Evolutionary conservation across 2,329 filamentous ascomycete genomes (phyloP).

Genomic region (Arthroderma uncinatum): DNA sequence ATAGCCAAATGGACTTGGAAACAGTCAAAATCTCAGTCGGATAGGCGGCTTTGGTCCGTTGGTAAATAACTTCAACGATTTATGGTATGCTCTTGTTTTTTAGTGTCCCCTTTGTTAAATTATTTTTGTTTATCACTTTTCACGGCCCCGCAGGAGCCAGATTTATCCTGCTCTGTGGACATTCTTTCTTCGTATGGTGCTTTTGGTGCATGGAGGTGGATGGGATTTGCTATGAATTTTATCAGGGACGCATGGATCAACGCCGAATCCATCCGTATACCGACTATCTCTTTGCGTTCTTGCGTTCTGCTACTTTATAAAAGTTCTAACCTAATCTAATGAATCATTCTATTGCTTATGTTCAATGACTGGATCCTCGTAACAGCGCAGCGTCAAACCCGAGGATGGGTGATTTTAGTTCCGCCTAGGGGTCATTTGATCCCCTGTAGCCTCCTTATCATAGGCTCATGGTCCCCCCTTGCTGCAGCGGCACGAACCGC

Average conservation of each 20-base stretch:
- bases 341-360: neutral
- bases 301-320: neutral
- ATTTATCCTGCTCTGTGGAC: neutral
- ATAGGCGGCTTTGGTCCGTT: neutral
- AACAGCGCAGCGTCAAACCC: too few species aligned
- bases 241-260: neutral
- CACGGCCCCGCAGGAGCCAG: neutral
- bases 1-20: neutral
- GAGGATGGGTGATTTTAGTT: too few species aligned
- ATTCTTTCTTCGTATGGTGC: neutral
- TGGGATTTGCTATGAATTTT: neutral
- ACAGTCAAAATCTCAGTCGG: neutral
- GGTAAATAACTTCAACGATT: neutral
- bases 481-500: too few species aligned
- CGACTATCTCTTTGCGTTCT: neutral
- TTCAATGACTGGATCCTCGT: neutral
- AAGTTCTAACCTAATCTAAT: slow-evolving; percentile 2
- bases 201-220: neutral
- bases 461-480: too few species aligned
- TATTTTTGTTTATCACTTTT: neutral
- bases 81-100: neutral
- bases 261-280: neutral
- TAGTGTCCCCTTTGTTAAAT: neutral
- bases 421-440: too few species aligned
- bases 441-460: too few species aligned